Base-by-base conservation (phyloP, 805 yeast genomes). In the Starmerella riodocensis region DNA sequence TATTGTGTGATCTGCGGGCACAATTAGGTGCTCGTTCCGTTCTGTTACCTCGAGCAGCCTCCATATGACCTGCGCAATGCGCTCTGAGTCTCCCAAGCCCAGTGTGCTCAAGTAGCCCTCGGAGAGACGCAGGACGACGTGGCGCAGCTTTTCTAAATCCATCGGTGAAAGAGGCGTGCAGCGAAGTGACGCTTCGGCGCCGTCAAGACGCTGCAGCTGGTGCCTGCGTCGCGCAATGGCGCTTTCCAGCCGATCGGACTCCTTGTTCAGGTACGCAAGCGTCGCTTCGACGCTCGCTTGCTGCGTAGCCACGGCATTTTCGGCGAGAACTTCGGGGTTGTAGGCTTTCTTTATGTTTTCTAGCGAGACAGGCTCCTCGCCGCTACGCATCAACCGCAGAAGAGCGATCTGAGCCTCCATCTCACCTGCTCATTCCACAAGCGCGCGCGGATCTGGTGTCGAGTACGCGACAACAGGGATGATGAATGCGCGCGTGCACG, bases 11-110 rank as follows among this genome's bases (percentile, higher is more conserved):
- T 40, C 18, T 16, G 29, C 29, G 9, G 49, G 47, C 25, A 42
- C 45, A 6, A 38, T 31, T 19, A 47, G 18, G 33, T 41, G 40
- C 42, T 42, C 42, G n/a, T 34, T 34, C 12, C 34, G 33, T 17
- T 33, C 16, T 8, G 40, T 23, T 4, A 41, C 40, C 32, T 30
- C 38, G 3, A 41, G 23, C 28, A 47, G 39, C 12, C 39, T 28
- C 28, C 32, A 20, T 14, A 46, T 26, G 5, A 46, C 32, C 33
- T 28, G 31, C 9, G 25, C 31, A 23, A 31, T 17, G 20, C 34
- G 20, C 20, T 32, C n/a, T 12, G 39, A 19, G 3, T 21, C 28
- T 18, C 43, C 46, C 4, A 39, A 25, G 9, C 40, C 40, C 16
- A 39, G 36, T 12, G 32, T 21, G 16, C 26, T 32, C 13, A 42